phyloP scores from a whole-genome alignment of 495 filamentous ascomycete genomes.

The Penicillium manginii region DNA sequence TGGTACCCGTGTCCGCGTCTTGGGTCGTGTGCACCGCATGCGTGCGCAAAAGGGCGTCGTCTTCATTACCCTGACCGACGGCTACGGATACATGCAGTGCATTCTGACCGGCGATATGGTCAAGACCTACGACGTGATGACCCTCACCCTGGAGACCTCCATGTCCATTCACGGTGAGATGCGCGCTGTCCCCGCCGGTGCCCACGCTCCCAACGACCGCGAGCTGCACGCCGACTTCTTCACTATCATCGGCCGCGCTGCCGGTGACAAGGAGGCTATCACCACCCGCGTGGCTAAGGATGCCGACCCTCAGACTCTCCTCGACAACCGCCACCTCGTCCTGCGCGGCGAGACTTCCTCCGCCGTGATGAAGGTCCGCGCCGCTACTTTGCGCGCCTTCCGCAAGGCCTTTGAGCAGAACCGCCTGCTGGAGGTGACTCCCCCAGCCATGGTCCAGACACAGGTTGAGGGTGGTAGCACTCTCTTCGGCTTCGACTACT shows the following conservation, averaged over 20 bases:
- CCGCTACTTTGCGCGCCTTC: slow-evolving; percentile 83
- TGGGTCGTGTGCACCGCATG: slow-evolving; percentile 83
- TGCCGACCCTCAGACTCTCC: slow-evolving; percentile 79
- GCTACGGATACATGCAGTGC: slow-evolving; percentile 89
- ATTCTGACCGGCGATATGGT: slow-evolving; percentile 81
- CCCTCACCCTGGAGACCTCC: slow-evolving; percentile 86
- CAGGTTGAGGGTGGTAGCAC: slow-evolving; percentile 96
- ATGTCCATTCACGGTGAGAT: slow-evolving; percentile 89
- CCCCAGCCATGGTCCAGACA: slow-evolving; percentile 97
- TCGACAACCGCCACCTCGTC: slow-evolving; percentile 88
- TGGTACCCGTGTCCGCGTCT: slow-evolving; percentile 80
- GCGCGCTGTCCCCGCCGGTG: slow-evolving; percentile 76
- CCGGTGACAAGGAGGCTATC: slow-evolving; percentile 89
- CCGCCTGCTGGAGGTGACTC: slow-evolving; percentile 81
- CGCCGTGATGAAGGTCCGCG: slow-evolving; percentile 88
- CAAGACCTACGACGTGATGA: slow-evolving; percentile 90
- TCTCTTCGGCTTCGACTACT: slow-evolving; percentile 93
- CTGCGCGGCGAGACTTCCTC: slow-evolving; percentile 88
- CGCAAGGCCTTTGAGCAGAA: slow-evolving; percentile 77
- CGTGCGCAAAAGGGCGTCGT: slow-evolving; percentile 84
- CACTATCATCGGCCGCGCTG: slow-evolving; percentile 80
- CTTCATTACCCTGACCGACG: slow-evolving; percentile 86
- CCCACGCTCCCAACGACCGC: slow-evolving; percentile 81
- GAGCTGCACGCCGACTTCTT: slow-evolving; percentile 96
- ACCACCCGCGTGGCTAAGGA: slow-evolving; percentile 85